Percentiles rank a stretch among this genome's conserved stretches.
Conservation (phyloP, 805 yeast species). For the Kazachstania viticola region DNA sequence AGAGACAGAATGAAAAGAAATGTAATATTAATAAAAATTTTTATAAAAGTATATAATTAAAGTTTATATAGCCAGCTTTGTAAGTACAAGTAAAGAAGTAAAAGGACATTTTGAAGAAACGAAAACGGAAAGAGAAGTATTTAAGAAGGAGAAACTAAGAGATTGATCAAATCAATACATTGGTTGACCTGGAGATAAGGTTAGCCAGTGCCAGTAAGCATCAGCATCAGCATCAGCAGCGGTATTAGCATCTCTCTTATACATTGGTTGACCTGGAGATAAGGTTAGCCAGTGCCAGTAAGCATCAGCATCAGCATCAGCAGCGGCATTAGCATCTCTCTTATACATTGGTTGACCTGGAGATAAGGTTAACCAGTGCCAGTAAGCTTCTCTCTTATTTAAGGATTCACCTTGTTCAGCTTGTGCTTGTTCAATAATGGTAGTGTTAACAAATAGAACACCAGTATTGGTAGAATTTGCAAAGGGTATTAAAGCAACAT, state of each 20-base stretch:
- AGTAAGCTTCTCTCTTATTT: constrained; percentile 22
- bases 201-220: constrained; percentile 23
- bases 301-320: constrained; percentile 14
- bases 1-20: constrained; percentile 8
- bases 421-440: constrained; percentile 18
- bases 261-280: constrained; percentile 17
- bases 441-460: constrained; percentile 22
- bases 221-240: constrained; percentile 18
- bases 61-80: no score
- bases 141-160: neutral
- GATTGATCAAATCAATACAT: no score
- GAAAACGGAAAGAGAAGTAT: no score
- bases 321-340: constrained; percentile 17
- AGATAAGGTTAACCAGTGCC: constrained; percentile 20
- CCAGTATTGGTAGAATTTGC: constrained; percentile 22
- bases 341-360: constrained; percentile 21
- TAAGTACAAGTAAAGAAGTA: no score
- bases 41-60: no score
- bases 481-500: constrained; percentile 21
- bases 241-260: constrained; percentile 22
- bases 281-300: constrained; percentile 20
- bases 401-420: constrained; percentile 5
- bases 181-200: constrained; percentile 18
- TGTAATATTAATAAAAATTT: no score
- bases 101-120: no score